Evolutionary conservation across 1,284 basidiomycete species (phyloP), one percentile per base, ranked within the genome.

Genomic region (Microbotryum violaceum): DNA sequence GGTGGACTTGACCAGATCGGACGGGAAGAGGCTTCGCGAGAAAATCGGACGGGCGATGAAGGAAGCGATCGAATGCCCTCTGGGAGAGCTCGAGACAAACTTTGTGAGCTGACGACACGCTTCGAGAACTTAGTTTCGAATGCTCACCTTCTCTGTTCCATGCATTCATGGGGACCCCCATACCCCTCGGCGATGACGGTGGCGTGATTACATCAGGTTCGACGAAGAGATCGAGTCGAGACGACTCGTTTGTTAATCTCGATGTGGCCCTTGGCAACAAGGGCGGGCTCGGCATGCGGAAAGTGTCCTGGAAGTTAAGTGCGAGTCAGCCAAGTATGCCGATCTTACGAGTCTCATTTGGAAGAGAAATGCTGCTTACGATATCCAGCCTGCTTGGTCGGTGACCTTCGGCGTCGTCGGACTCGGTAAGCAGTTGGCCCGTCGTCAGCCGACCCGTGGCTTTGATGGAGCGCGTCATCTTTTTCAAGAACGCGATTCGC

Each of bases 61-160:
- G 52, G 37, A 18, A 54, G 33, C 20, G 16, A 23, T 23, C 23
- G 52, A 31, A 54, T 54, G n/a, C 27, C 21, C 52, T 54, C 52
- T 54, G 37, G 21, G n/a, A 23, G 10, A 0, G 20, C 16, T 9
- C 16, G 14, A 42, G 4, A 25, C 31, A 21, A 4, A 23, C n/a
- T 8, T 16, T 3, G 31, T 16, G 18, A 44, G 7, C 16, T 3
- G 18, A 27, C 2, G 10, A 31, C 31, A 31, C 31, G 31, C 7
- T 18, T 10, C 21, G 16, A 20, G 21, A n/a, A 54, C 2, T 42
- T 42, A 16, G 12, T 42, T 42, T 16, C 1, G 10, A 42, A 23
- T 8, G 10, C 33, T 42, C 23, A 54, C 58, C 58, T 12, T 49
- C 52, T 21, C 18, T 18, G 37, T 59, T 49, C 58, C 58, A 59